Base-by-base conservation (phyloP, 768 basidiomycete species). In the Russula emetica region DNA sequence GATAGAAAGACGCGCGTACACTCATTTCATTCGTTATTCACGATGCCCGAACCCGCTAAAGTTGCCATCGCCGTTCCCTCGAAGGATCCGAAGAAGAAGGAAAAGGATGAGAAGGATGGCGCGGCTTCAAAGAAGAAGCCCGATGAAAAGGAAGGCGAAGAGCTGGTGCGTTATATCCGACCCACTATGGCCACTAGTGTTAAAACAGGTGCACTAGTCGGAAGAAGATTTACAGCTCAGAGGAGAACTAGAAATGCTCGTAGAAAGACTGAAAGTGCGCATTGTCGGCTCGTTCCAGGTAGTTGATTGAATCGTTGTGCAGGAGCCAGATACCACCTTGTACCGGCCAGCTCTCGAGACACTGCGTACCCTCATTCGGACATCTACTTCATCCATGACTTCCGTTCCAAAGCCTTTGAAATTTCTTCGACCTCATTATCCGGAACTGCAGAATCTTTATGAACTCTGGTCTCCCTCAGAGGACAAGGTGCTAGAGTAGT, bases 341-440 rank as follows among this genome's bases (percentile, higher is more conserved):
- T 93, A 98, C 74, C 81, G 86, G 20, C 88, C 95, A 26, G 94
- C 96, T 30, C 81, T 99, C 16, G 96, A 99, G 78, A 93, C 93
- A 4, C 82, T 99, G 11, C 85, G 96, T 54, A 94, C 90, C 8
- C 80, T 98, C 49, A 98, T 98, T 71, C 83, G 93, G 71, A 98
- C 96, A 7, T 94, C 94, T 13, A 99, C 97, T 4, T 95, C 92
- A 18, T 97, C 94, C 7, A 98, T 99, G 96, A 99, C 97, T 13
- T 95, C 94, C 26, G 96, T 99, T 11, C 97, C 97, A 1, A 98
- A 99, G 78, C 97, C 97, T 32, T 82, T 99, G 62, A 99, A 99
- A 78, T 99, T 99, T 77, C 83, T 99, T 34, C 88, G 94, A 61
- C 95, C 94, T 38, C 89, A 94, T 73, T 99, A 96, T 73, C 90